Conservation (phyloP, 331 rosid species). For the Cydonia oblonga region DNA sequence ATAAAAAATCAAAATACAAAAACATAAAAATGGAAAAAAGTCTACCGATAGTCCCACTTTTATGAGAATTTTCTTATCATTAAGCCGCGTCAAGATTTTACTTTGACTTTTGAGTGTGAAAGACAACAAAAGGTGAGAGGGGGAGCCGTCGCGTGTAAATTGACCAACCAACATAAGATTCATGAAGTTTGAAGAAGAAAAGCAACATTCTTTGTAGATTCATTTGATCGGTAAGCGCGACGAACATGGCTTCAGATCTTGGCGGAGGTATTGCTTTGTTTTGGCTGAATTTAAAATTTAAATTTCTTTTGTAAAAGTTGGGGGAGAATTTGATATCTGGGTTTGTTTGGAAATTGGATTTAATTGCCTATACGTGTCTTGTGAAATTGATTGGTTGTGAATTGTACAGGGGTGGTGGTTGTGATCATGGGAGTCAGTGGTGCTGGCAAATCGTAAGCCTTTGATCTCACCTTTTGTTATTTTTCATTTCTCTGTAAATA, state of each 20-base stretch:
- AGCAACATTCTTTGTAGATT: neutral
- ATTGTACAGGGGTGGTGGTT: constrained; percentile 21
- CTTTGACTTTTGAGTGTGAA: too few relatives aligned
- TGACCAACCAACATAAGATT: neutral
- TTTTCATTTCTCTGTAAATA: neutral
- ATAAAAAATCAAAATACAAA: too few relatives aligned
- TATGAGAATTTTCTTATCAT: too few relatives aligned
- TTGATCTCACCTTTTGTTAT: neutral
- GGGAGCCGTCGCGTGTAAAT: neutral
- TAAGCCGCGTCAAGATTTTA: too few relatives aligned
- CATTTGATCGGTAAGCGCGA: neutral
- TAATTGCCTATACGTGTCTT: too few relatives aligned
- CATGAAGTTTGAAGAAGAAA: neutral
- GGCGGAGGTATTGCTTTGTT: neutral
- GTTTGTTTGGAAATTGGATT: too few relatives aligned
- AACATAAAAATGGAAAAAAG: too few relatives aligned
- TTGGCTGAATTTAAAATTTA: too few relatives aligned
- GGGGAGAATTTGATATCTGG: neutral
- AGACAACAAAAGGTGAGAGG: too few relatives aligned
- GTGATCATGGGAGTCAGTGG: constrained; percentile 84
- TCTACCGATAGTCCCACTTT: too few relatives aligned
- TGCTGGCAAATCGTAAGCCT: constrained; percentile 73
- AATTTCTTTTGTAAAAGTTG: too few relatives aligned
- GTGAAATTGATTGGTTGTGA: neutral
- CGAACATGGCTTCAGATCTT: neutral